Conservation (phyloP, 192 early-diverging fungal species). For the Allomyces macrogynus region DNA sequence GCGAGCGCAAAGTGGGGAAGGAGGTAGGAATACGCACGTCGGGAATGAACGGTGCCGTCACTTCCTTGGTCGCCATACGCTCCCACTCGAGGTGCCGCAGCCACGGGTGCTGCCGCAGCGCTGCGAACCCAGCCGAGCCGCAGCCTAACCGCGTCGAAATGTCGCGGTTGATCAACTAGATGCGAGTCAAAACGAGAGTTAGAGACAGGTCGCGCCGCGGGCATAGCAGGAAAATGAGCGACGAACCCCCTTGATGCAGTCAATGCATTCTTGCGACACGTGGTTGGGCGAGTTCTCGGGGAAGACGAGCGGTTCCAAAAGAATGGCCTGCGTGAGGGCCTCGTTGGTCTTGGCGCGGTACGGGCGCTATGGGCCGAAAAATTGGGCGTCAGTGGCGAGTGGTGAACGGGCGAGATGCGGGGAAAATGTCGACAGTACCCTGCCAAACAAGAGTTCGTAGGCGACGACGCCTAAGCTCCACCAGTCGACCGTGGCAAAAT, state of each 20-base stretch:
- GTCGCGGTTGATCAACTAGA: too few species aligned
- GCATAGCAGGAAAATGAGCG: not conserved
- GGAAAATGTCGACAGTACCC: slow-evolving; percentile 10
- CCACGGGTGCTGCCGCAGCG: slow-evolving; percentile 18
- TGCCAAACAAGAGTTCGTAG: slow-evolving; percentile 70
- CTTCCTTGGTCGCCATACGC: slow-evolving; percentile 14
- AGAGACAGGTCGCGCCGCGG: too few species aligned
- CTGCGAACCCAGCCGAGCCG: too few species aligned
- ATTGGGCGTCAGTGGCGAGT: too few species aligned
- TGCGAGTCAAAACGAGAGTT: too few species aligned
- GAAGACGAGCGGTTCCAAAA: slow-evolving; percentile 42
- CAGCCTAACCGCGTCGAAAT: too few species aligned
- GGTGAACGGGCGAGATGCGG: too few species aligned
- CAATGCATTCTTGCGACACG: slow-evolving; percentile 1
- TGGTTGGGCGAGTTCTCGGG: slow-evolving; percentile 26
- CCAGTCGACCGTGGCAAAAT: slow-evolving; percentile 74
- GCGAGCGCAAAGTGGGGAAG: too few species aligned
- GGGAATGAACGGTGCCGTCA: slow-evolving; percentile 24
- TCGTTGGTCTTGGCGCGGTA: slow-evolving; percentile 63
- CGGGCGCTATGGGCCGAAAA: slow-evolving; percentile 27
- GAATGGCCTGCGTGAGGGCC: slow-evolving; percentile 42
- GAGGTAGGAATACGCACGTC: slow-evolving; percentile 6
- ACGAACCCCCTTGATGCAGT: slow-evolving; percentile 1
- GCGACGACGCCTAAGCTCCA: slow-evolving; percentile 82
- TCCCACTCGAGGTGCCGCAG: slow-evolving; percentile 30